Evolutionary conservation across 2,329 filamentous ascomycete genomes (phyloP).

Genomic region (Periglandula ipomoeae): DNA sequence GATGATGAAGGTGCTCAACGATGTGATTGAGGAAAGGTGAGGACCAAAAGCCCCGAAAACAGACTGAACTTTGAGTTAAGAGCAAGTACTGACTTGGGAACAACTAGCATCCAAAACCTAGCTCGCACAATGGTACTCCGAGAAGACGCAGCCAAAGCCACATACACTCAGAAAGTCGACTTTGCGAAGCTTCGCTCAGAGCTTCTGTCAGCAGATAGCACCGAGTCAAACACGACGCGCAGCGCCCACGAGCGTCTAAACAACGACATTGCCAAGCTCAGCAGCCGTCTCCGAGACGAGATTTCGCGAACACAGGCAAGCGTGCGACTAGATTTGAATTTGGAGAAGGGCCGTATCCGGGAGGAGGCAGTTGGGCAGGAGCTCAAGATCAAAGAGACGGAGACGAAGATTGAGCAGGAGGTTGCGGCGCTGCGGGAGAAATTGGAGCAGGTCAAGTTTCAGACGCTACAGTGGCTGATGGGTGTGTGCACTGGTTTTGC

Average conservation of each 20-base stretch:
- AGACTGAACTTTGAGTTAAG: too few species aligned
- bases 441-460: constrained; percentile 95
- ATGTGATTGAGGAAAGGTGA: constrained; percentile 91
- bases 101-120: constrained; percentile 77
- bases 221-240: constrained; percentile 80
- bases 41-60: neutral
- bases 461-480: constrained; percentile 97
- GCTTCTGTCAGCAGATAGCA: constrained; percentile 82
- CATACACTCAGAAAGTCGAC: constrained; percentile 85
- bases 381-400: constrained; percentile 96
- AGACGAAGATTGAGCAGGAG: constrained; percentile 97
- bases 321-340: constrained; percentile 83
- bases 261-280: constrained; percentile 91
- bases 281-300: constrained; percentile 81
- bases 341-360: constrained; percentile 92
- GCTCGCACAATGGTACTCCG: constrained; percentile 96
- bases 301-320: constrained; percentile 90
- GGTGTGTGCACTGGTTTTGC: constrained; percentile 64
- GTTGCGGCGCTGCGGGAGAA: constrained; percentile 83
- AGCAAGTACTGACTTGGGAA: too few species aligned
- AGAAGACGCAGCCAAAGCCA: constrained; percentile 79
- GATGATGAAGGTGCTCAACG: constrained; percentile 97
- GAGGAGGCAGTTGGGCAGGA: constrained; percentile 96
- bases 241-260: constrained; percentile 85
- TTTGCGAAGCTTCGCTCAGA: constrained; percentile 96